Percentiles rank a stretch among this genome's conserved stretches.
Evolutionary conservation across 768 basidiomycete genomes (phyloP).

Genomic region (Boletus rubescentipes): DNA sequence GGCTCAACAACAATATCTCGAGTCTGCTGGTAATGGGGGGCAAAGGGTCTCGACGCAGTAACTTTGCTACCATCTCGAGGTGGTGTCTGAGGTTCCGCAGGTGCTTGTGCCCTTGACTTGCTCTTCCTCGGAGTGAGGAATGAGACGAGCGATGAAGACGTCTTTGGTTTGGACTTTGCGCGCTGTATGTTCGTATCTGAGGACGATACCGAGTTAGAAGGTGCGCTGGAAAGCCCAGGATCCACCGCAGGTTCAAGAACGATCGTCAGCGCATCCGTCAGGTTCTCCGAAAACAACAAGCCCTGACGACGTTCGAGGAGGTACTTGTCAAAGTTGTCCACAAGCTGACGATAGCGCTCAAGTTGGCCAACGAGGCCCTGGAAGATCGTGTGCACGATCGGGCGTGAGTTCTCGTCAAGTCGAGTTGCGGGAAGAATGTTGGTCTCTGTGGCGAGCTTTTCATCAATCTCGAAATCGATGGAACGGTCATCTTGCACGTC

Average conservation of each 20-base stretch:
- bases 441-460: constrained; percentile 56
- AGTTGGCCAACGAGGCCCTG: constrained; percentile 79
- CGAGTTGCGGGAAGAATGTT: constrained; percentile 62
- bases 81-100: constrained; percentile 47
- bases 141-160: constrained; percentile 68
- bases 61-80: constrained; percentile 41
- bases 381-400: constrained; percentile 79
- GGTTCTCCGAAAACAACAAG: constrained; percentile 86
- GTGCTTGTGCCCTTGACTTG: constrained; percentile 37
- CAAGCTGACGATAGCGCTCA: constrained; percentile 70
- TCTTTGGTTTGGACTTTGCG: constrained; percentile 51
- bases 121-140: constrained; percentile 79
- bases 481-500: constrained; percentile 79
- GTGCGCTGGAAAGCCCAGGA: constrained; percentile 22
- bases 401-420: constrained; percentile 70
- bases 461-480: constrained; percentile 72
- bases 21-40: constrained; percentile 80
- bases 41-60: constrained; percentile 74
- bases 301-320: constrained; percentile 86
- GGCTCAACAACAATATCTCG: constrained; percentile 69
- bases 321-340: constrained; percentile 81
- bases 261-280: constrained; percentile 83
- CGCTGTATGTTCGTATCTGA: constrained; percentile 35
- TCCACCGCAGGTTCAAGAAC: constrained; percentile 63
- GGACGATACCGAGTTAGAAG: constrained; percentile 27